phyloP scores from a whole-genome alignment of 768 basidiomycete genomes.

The Tylopilus subfusipes region DNA sequence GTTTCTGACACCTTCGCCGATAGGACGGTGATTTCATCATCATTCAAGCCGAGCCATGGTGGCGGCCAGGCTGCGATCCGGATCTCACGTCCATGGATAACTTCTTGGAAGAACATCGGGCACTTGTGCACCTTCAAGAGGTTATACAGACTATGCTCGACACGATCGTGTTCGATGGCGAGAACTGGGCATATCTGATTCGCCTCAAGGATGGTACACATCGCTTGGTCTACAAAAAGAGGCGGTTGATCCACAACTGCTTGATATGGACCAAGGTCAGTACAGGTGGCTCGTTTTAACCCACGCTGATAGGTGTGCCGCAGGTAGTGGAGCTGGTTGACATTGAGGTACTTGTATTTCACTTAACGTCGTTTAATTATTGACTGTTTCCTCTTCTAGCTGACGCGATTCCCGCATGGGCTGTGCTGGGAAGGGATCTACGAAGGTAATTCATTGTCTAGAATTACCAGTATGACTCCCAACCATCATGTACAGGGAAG shows the following conservation, averaged over 20 bases:
- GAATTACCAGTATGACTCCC: not conserved
- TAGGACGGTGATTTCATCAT: slow-evolving; percentile 28
- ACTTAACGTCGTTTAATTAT: not conserved
- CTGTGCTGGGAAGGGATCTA: slow-evolving; percentile 30
- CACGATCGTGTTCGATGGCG: slow-evolving; percentile 25
- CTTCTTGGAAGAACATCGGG: slow-evolving; percentile 20
- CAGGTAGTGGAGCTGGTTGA: slow-evolving; percentile 31
- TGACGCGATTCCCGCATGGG: slow-evolving; percentile 24
- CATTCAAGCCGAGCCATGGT: slow-evolving; percentile 32
- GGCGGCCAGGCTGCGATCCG: slow-evolving; percentile 11
- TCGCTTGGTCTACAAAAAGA: slow-evolving; percentile 27
- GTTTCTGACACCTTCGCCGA: slow-evolving; percentile 6
- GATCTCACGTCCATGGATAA: not conserved
- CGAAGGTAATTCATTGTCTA: slow-evolving; percentile 14
- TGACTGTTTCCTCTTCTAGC: slow-evolving; percentile 8
- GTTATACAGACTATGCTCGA: slow-evolving; percentile 35
- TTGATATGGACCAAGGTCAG: slow-evolving; percentile 32
- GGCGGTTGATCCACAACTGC: slow-evolving; percentile 16
- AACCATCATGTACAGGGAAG: slow-evolving; percentile 12
- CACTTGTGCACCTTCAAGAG: slow-evolving; percentile 25
- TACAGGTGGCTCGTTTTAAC: not conserved
- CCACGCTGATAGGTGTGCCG: slow-evolving; percentile 2
- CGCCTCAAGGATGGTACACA: slow-evolving; percentile 28
- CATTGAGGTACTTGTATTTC: slow-evolving; percentile 24
- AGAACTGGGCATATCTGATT: slow-evolving; percentile 34